Conservation (phyloP, 805 yeast species). For the Brettanomyces bruxellensis region DNA sequence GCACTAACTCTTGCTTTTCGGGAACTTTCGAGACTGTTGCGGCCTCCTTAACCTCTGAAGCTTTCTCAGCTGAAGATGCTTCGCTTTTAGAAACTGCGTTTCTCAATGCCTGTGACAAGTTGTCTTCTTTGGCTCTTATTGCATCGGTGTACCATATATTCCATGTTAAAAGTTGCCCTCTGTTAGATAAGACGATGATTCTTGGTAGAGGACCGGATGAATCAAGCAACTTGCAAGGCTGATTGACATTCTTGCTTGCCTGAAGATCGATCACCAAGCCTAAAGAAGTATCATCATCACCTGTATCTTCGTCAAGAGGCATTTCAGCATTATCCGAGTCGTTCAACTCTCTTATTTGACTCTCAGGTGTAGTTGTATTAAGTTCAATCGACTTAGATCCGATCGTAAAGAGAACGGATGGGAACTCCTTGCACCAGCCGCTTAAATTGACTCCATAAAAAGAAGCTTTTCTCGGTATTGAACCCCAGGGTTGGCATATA, state of each 20-base stretch:
- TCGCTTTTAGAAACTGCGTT: neutral
- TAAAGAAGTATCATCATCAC: constrained; percentile 60
- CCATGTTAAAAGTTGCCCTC: constrained; percentile 58
- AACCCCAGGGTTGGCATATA: constrained; percentile 37
- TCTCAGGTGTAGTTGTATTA: constrained; percentile 31
- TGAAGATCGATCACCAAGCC: constrained; percentile 61
- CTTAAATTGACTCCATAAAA: constrained; percentile 34
- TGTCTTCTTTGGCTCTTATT: constrained; percentile 23
- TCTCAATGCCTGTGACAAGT: constrained; percentile 4
- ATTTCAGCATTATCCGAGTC: constrained; percentile 67
- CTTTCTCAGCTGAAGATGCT: neutral
- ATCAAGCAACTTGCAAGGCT: constrained; percentile 54
- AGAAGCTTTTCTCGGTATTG: constrained; percentile 35
- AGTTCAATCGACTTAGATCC: constrained; percentile 62
- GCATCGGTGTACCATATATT: constrained; percentile 51
- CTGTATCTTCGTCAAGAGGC: constrained; percentile 59
- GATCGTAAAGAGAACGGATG: constrained; percentile 36
- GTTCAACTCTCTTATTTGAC: constrained; percentile 41
- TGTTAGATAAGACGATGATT: constrained; percentile 50
- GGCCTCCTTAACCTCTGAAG: too few relatives aligned
- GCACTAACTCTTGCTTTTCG: too few relatives aligned
- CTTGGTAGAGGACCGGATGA: constrained; percentile 56
- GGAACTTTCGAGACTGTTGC: neutral
- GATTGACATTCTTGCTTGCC: constrained; percentile 31
- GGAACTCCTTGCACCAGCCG: constrained; percentile 30